phyloP scores from a whole-genome alignment of 768 basidiomycete genomes.

The Galerina marginata region DNA sequence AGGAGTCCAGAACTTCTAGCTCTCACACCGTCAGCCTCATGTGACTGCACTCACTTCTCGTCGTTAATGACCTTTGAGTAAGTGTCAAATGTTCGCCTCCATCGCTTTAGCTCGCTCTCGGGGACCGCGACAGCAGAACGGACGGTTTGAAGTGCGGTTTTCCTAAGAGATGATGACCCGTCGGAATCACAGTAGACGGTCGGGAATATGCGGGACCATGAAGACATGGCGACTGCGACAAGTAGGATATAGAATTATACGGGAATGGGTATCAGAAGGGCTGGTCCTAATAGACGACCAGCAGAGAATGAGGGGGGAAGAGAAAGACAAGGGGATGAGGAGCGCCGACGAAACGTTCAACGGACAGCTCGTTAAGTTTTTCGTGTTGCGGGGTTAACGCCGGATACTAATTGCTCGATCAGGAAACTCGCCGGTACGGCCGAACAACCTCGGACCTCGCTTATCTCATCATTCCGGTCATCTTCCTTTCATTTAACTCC shows the following conservation, averaged over 20 bases:
- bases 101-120: constrained; percentile 85
- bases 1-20: constrained; percentile 17
- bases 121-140: constrained; percentile 72
- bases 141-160: constrained; percentile 66
- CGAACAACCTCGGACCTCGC: constrained; percentile 7
- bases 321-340: constrained; percentile 12
- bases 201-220: constrained; percentile 40
- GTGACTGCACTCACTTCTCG: constrained; percentile 70
- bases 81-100: constrained; percentile 86
- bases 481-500: constrained; percentile 4
- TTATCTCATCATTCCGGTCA: constrained; percentile 20
- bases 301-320: constrained; percentile 15
- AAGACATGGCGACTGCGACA: constrained; percentile 14
- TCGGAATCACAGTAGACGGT: constrained; percentile 63
- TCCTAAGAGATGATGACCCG: constrained; percentile 47
- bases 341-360: constrained; percentile 21
- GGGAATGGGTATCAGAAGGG: constrained; percentile 18
- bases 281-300: constrained; percentile 5
- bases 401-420: constrained; percentile 19
- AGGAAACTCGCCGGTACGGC: constrained; percentile 18
- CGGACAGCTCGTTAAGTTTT: constrained; percentile 33
- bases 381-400: constrained; percentile 41
- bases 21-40: constrained; percentile 25
- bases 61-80: constrained; percentile 80
- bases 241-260: constrained; percentile 18